phyloP scores from a whole-genome alignment of 1,284 basidiomycete genomes.

The Garcileccinum viscosum region DNA sequence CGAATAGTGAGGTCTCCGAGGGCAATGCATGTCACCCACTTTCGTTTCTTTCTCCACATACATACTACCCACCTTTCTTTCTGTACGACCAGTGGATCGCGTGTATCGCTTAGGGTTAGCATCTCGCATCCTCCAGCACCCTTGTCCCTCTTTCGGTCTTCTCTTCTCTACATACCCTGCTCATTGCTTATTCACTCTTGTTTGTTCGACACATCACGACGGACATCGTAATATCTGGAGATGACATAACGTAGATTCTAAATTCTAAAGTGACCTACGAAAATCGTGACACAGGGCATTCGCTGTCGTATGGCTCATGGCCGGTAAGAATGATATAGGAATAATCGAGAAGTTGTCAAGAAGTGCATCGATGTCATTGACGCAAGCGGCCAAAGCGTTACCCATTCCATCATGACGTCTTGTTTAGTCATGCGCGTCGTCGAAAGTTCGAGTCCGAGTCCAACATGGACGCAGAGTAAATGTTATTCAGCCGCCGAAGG shows the following conservation, averaged over 20 bases:
- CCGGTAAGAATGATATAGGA: not conserved
- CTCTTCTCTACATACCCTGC: slow-evolving; percentile 29
- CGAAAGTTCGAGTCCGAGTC: slow-evolving; percentile 3
- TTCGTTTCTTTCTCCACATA: slow-evolving; percentile 10
- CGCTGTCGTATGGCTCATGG: not conserved
- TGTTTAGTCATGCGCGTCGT: not conserved
- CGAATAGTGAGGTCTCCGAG: slow-evolving; percentile 49
- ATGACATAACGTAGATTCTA: slow-evolving; percentile 24
- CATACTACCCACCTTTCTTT: slow-evolving; percentile 13
- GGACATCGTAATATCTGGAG: slow-evolving; percentile 22
- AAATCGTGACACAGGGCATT: not conserved
- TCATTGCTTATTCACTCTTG: slow-evolving; percentile 22
- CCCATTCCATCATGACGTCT: not conserved
- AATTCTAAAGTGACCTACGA: slow-evolving; percentile 18
- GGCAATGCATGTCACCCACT: not conserved
- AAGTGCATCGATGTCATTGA: not conserved
- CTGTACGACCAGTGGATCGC: slow-evolving; percentile 9
- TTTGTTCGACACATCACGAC: slow-evolving; percentile 7
- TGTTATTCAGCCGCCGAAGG: slow-evolving; percentile 46
- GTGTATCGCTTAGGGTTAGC: slow-evolving; percentile 11
- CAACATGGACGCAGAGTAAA: slow-evolving; percentile 23
- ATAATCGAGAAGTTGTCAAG: not conserved
- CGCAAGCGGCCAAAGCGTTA: not conserved
- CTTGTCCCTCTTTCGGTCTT: slow-evolving; percentile 15
- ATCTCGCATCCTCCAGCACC: not conserved